A percentile compares a stretch with the other conserved stretches of the same genome.
phyloP scores from a whole-genome alignment of 805 yeast genomes.

The Starmerella roubikii region DNA sequence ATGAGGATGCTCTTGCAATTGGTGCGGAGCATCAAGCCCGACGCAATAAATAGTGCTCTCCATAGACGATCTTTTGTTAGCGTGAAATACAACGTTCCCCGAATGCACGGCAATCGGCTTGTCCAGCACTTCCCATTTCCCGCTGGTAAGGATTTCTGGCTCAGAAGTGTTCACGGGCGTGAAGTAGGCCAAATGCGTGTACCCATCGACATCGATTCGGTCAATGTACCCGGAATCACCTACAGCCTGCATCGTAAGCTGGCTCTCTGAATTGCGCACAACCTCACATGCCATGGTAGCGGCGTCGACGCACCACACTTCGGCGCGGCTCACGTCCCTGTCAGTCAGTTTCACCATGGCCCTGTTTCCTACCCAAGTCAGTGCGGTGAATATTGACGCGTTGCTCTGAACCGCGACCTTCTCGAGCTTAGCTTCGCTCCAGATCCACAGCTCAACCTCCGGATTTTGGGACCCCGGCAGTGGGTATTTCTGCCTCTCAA shows the following conservation, averaged over 20 bases:
- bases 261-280: too few species aligned
- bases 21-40: slow-evolving; percentile 35
- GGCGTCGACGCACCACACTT: slow-evolving; percentile 40
- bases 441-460: slow-evolving; percentile 39
- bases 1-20: slow-evolving; percentile 31
- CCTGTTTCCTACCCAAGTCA: slow-evolving; percentile 51
- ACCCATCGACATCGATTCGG: slow-evolving; percentile 36
- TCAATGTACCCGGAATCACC: slow-evolving; percentile 66
- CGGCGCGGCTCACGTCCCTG: slow-evolving; percentile 52
- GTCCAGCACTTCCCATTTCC: slow-evolving; percentile 85
- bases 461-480: slow-evolving; percentile 76
- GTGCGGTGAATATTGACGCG: slow-evolving; percentile 49
- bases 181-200: slow-evolving; percentile 71
- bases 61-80: slow-evolving; percentile 64
- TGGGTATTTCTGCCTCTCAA: slow-evolving; percentile 77
- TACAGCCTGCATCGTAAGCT: slow-evolving; percentile 33
- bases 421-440: slow-evolving; percentile 25
- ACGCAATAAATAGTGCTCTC: slow-evolving; percentile 77
- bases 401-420: slow-evolving; percentile 7
- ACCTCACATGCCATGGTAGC: too few species aligned
- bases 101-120: slow-evolving; percentile 37
- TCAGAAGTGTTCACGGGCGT: slow-evolving; percentile 47
- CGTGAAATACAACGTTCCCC: slow-evolving; percentile 47
- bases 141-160: slow-evolving; percentile 53
- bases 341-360: slow-evolving; percentile 46